These are phyloP conservation scores for Phytophthora brassicae DNA, from an alignment of 352 stramenopile genomes.

Conservation along the genomic window DNA sequence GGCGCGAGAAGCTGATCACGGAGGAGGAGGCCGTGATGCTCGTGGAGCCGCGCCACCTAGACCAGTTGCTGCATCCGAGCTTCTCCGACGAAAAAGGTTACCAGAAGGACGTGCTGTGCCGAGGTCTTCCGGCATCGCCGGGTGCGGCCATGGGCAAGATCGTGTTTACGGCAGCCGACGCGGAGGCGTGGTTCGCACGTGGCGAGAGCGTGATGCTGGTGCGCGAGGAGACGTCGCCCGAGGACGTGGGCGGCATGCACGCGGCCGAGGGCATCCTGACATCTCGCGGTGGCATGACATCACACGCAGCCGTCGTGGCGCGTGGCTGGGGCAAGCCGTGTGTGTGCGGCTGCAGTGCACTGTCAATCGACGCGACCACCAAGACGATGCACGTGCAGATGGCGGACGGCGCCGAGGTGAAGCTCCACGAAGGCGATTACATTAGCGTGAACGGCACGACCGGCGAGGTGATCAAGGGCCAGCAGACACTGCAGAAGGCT, in stretches of 20 bases:
- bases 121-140: conserved; percentile 22
- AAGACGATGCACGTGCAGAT: conserved; percentile 22
- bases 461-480: conserved; percentile 28
- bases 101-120: conserved; percentile 25
- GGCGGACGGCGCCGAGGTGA: conserved; percentile 11
- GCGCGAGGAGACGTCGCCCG: conserved; percentile 23
- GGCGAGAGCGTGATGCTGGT: conserved; percentile 29
- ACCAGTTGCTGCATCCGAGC: conserved; percentile 27
- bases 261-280: conserved; percentile 28
- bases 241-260: conserved; percentile 30
- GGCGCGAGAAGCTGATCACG: conserved; percentile 32
- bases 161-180: conserved; percentile 26
- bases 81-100: conserved; percentile 29
- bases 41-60: conserved; percentile 27
- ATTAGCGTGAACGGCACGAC: conserved; percentile 29
- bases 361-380: conserved; percentile 23
- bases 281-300: conserved; percentile 31
- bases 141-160: conserved; percentile 29
- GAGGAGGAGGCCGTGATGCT: conserved; percentile 33
- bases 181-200: conserved; percentile 23
- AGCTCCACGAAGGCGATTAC: conserved; percentile 22
- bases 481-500: conserved; percentile 24
- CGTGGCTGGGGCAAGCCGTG: conserved; percentile 28
- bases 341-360: conserved; percentile 23
- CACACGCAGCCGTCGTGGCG: conserved; percentile 23